Conservation (phyloP, 176 grass and related monocot species). For the Musa beccarii region DNA sequence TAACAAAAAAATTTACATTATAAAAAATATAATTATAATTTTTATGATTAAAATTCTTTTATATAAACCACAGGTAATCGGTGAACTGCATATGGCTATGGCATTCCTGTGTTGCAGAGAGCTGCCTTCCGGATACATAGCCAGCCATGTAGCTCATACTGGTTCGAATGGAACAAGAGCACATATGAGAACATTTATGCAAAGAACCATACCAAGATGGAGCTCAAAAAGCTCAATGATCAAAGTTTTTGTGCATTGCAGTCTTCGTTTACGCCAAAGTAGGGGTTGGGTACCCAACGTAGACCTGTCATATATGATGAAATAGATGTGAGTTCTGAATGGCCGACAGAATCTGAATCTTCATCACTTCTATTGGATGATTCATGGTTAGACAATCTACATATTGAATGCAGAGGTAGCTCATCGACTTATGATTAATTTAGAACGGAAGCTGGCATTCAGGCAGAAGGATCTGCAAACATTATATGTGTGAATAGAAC, state of each 20-base stretch:
- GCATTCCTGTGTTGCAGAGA: conserved; percentile 18
- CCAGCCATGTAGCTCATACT: conserved; percentile 20
- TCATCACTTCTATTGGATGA: conserved; percentile 19
- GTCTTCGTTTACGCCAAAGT: conserved; percentile 18
- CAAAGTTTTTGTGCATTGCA: conserved; percentile 22
- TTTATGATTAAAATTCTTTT: no score
- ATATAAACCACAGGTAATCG: conserved; percentile 5
- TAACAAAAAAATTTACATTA: no score
- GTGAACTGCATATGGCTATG: conserved; percentile 27
- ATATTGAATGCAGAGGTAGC: conserved; percentile 12
- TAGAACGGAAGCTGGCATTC: background rate
- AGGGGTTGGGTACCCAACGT: background rate
- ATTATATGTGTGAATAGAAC: background rate
- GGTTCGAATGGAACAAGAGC: conserved; percentile 21
- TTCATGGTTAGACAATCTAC: conserved; percentile 25
- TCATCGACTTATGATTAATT: conserved; percentile 14
- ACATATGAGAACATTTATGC: conserved; percentile 11
- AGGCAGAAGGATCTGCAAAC: background rate
- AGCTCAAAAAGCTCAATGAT: conserved; percentile 18
- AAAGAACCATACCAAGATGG: conserved; percentile 15
- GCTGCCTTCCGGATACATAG: conserved; percentile 19
- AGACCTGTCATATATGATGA: conserved; percentile 18
- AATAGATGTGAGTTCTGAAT: conserved; percentile 23
- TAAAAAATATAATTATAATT: no score
- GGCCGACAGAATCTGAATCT: conserved; percentile 22